Base-by-base conservation (phyloP, 2,329 filamentous ascomycete species). In the Emergomyces pasteurianus region DNA sequence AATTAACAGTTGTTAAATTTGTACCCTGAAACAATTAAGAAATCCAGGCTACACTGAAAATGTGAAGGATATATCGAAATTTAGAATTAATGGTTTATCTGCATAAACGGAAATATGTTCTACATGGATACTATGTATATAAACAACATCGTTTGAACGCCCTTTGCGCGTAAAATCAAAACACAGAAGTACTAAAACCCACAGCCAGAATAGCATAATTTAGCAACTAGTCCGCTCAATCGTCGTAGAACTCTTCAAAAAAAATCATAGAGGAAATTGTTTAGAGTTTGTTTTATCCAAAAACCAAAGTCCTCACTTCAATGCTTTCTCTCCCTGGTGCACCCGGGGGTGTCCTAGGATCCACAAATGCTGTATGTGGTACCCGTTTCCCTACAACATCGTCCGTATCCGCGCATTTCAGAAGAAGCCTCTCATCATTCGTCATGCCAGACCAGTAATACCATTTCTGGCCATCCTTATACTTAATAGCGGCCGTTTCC, bases 251-350 rank as follows among this genome's bases (percentile, higher is more conserved):
- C 21, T 18, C 23, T 28, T 23, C 23, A 42, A 23, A 18, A 52
- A 52, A 58, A 9, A 43, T 26, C 26, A 43, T 28, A 49, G 3
- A 34, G 38, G 1, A 38, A 58, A 3, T 34, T 9, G 34, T 36
- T 16, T 21, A 2, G 9, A 1, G 4, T 55, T 31, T 28, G 14
- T 3, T 31, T 67, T 65, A 78, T 21, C 87, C 88, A 79, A 96
- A 95, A 0, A 96, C 88, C 72, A 96, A 78, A 42, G 89, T 86
- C 67, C 92, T 81, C 18, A 96, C 88, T 74, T 96, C 92, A 71
- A 96, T 95, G 71, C 90, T 95, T 78, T 95, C 89, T 65, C 91
- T 81, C 0, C 82, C 83, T 64, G 85, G 84, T 4, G 88, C 89
- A 53, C 86, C 87, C 21, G 80, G 75, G 2, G 85, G 82, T 0